These are phyloP conservation scores for Karstenula rhodostoma DNA, from an alignment of 2,329 filamentous ascomycete genomes.

Conservation along the genomic window DNA sequence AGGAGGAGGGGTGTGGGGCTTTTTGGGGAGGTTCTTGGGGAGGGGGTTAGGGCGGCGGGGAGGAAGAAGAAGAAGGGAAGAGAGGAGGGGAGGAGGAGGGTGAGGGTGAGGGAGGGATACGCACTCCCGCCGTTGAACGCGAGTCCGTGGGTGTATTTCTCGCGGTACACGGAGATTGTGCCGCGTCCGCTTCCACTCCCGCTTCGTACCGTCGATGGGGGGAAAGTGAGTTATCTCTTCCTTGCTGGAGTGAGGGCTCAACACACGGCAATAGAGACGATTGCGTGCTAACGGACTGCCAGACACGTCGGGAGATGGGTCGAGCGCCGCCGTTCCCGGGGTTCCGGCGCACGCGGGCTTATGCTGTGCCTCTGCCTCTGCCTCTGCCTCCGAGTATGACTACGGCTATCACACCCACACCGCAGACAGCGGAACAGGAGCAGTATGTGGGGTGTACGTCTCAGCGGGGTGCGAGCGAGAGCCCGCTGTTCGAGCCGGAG, in stretches of 20 bases:
- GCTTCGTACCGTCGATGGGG: too few species aligned
- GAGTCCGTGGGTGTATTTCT: background rate
- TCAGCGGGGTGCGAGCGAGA: background rate
- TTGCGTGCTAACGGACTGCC: too few species aligned
- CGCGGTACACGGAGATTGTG: background rate
- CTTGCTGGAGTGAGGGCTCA: too few species aligned
- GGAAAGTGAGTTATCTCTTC: background rate
- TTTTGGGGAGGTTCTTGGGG: constrained; percentile 2
- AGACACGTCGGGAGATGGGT: background rate
- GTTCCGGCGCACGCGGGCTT: background rate
- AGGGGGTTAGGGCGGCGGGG: too few species aligned
- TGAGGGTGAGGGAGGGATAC: background rate
- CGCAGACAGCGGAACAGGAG: too few species aligned
- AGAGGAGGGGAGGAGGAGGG: background rate
- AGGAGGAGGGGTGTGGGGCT: background rate
- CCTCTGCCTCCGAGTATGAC: too few species aligned
- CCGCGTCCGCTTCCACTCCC: too few species aligned
- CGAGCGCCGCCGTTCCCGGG: background rate
- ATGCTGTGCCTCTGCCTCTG: background rate
- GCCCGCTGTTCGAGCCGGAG: background rate
- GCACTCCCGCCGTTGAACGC: background rate
- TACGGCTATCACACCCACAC: too few species aligned
- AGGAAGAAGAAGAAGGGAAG: background rate
- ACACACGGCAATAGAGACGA: too few species aligned
- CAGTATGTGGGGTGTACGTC: background rate